A percentile compares a stretch with the other conserved stretches of the same genome.
Conservation (phyloP, 495 filamentous ascomycete species). For the Xylaria flabelliformis region DNA sequence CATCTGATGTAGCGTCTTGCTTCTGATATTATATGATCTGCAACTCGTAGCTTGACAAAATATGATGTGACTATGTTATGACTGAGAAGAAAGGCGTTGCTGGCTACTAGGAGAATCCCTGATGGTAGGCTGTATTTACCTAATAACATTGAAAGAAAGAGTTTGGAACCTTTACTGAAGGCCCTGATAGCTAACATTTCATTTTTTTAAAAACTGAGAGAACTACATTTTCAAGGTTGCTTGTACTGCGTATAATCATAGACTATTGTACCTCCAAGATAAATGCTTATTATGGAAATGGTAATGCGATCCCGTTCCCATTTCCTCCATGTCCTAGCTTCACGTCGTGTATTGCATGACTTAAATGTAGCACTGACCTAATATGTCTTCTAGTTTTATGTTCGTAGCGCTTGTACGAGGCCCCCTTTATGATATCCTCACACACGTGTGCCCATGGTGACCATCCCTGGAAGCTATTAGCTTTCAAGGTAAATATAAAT, state of each 20-base stretch:
- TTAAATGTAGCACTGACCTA: not conserved
- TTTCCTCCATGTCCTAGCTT: not conserved
- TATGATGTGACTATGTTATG: not conserved
- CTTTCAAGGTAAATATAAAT: not conserved
- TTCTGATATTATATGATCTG: not conserved
- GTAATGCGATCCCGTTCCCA: not conserved
- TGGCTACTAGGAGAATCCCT: not conserved
- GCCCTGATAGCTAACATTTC: no score
- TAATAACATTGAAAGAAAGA: not conserved
- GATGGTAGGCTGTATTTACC: not conserved
- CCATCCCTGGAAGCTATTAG: not conserved
- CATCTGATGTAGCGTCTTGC: not conserved
- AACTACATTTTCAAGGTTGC: not conserved
- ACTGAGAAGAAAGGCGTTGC: not conserved
- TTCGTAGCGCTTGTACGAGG: not conserved
- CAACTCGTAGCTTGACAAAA: not conserved
- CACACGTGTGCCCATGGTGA: not conserved
- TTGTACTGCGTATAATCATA: not conserved
- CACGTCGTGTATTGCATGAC: not conserved
- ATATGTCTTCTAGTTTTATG: not conserved
- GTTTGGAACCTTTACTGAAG: not conserved
- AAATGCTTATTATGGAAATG: not conserved
- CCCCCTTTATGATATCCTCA: not conserved
- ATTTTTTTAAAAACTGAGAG: not conserved
- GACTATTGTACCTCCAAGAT: not conserved